phyloP scores from a whole-genome alignment of 805 yeast genomes.

The Starmera pachycereana region DNA sequence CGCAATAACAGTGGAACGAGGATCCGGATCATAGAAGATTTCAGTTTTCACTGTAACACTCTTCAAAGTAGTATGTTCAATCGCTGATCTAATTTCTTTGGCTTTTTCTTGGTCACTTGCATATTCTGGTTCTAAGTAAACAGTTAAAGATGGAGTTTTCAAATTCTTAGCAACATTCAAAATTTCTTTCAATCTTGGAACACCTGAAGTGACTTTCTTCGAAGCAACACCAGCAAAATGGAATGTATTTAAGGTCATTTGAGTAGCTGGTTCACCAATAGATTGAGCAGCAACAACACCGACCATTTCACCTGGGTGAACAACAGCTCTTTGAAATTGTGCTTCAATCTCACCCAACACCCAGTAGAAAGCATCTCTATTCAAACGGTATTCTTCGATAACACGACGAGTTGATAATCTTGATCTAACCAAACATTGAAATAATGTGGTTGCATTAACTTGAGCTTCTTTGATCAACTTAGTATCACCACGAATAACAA shows the following conservation, averaged over 20 bases:
- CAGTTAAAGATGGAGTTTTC: constrained; percentile 98
- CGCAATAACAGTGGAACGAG: constrained; percentile 89
- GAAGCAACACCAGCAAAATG: constrained; percentile 98
- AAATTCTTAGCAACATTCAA: constrained; percentile 96
- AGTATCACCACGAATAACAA: constrained; percentile 77
- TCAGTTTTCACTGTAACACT: constrained; percentile 97
- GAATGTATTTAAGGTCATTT: constrained; percentile 95
- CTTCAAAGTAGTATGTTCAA: constrained; percentile 90
- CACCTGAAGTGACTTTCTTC: constrained; percentile 93
- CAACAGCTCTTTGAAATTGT: constrained; percentile 84
- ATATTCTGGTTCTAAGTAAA: constrained; percentile 72
- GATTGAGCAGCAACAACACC: constrained; percentile 97
- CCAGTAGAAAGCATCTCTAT: constrained; percentile 88
- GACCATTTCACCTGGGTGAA: constrained; percentile 97
- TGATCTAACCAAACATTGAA: constrained; percentile 88
- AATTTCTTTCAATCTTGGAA: constrained; percentile 96
- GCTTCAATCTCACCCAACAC: constrained; percentile 89
- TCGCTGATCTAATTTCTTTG: constrained; percentile 89
- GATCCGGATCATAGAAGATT: constrained; percentile 96
- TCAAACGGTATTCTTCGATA: constrained; percentile 80
- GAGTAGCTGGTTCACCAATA: constrained; percentile 97
- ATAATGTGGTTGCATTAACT: constrained; percentile 78
- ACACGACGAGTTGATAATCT: constrained; percentile 87
- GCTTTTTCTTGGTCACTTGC: constrained; percentile 90
- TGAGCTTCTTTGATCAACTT: constrained; percentile 75